Evolutionary conservation across 306 rosid species (phyloP), one percentile per base, ranked within the genome.

Genomic region (Prunus campanulata): DNA sequence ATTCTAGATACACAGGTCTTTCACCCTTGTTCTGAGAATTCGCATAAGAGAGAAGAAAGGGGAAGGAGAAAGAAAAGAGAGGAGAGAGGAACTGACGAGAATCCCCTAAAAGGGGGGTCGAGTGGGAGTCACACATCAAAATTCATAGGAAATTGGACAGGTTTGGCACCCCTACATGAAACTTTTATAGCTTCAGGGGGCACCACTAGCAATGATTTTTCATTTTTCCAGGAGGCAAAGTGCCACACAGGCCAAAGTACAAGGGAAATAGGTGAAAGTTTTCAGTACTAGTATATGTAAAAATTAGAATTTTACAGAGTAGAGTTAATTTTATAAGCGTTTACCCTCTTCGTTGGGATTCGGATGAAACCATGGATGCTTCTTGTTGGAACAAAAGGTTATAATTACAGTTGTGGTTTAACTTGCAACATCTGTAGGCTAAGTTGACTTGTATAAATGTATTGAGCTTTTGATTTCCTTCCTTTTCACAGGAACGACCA

Each of bases 401-500:
- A 39, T 39, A 39, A 39, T 39, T 39, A 6, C 8, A 0, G 44
- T 39, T 39, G 57, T 16, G 57, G 16, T 52, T 52, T 52, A 52
- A 4, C 22, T 14, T 16, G 20, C 20, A 13, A 52, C 20, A 18
- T 52, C 60, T 16, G 14, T 20, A 14, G 18, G 24, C 11, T 24
- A 18, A 69, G 42, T 59, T 59, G 59, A 46, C 24, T 11, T 42
- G 32, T 25, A 29, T 39, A 6, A 39, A 39, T 30, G 3, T 35
- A 19, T 29, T 32, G 0, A 61, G 35, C 22, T 27, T 48, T 52
- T 9, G 8, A 35, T 68, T 52, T 12, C 11, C 20, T 35, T 8
- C 72, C 59, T 57, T 82, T 62, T 79, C 61, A 25, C 90, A 95
- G 99, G 97, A 90, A 75, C 82, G 99, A 32, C 99, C 97, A 2